Base-by-base conservation (phyloP, 257 asterid genomes). In the Plectranthus barbatus region DNA sequence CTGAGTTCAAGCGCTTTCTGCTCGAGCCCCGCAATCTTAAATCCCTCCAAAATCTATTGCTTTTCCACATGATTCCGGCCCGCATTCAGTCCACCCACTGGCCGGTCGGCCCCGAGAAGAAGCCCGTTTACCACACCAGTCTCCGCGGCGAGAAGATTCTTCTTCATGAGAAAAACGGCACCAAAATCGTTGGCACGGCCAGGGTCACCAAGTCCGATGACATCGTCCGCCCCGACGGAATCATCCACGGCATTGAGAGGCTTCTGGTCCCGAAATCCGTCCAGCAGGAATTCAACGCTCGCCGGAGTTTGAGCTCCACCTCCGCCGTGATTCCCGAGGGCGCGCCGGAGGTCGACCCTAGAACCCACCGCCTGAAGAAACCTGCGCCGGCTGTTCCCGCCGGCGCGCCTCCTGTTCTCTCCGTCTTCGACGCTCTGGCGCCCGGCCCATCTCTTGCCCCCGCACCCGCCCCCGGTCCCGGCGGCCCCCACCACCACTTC, bases 361-460 rank as follows among this genome's bases (percentile, higher is more conserved):
- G 96, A 41, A 85, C 96, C 0, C 76, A 85, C 82, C 56, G 90
- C 2, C 66, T 87, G 52, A 86, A 83, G 64, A 91, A 86, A 60
- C 64, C 88, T 0, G 78, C 83, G 1, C 75, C 75, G 0, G 71
- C 91, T 0, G 72, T 60, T 31, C 87, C 95, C 8, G 91, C 70
- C 23, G 98, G 96, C 0, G 66, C 91, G 0, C 81, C 98, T 0
- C 96, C 98, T 2, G 86, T 21, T 8, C 80, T 92, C 0, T 91
- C 97, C 4, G 53, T 92, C 12, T 85, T 42, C 68, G 85, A 82
- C 54, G 97, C 98, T 17, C 3, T 92, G 71, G 95, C 98, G 0
- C 98, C 98, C 1, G 98, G 98, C 4, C 97, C 98, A 1, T 78
- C 91, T 0, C 74, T 92, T 0, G 95, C 98, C 1, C 98, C 98